Conservation (phyloP, 2,329 filamentous ascomycete species). For the Pseudocercospora musae region DNA sequence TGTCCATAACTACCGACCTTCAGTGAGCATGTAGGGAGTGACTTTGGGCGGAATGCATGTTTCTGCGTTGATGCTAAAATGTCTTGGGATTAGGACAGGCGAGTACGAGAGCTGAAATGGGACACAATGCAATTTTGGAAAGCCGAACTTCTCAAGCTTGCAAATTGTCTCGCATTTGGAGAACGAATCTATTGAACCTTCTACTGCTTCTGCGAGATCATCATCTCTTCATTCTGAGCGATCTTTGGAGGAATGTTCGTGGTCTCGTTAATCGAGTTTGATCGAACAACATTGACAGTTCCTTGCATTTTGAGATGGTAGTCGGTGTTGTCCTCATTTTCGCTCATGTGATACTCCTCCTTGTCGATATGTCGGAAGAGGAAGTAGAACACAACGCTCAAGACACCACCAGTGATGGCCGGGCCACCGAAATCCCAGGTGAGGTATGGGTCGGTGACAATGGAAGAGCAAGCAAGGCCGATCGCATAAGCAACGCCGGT, state of each 20-base stretch:
- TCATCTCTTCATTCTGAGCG: constrained; percentile 15
- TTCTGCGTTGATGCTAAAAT: too few relatives aligned
- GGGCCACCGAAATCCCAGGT: constrained; percentile 51
- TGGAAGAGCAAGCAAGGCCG: constrained; percentile 38
- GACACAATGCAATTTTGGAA: too few relatives aligned
- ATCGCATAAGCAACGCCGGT: constrained; percentile 41
- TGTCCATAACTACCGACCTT: too few relatives aligned
- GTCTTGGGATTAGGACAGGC: too few relatives aligned
- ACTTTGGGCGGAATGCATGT: too few relatives aligned
- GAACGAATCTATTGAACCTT: too few relatives aligned
- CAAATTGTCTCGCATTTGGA: too few relatives aligned
- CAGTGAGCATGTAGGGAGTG: too few relatives aligned
- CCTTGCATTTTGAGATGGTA: constrained; percentile 11
- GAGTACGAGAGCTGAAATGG: too few relatives aligned
- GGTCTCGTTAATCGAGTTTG: constrained; percentile 13
- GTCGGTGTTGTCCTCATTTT: constrained; percentile 13
- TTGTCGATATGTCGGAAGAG: constrained; percentile 44
- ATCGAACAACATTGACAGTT: constrained; percentile 5
- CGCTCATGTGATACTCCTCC: constrained; percentile 27
- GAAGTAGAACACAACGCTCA: constrained; percentile 50
- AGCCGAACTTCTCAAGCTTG: too few relatives aligned
- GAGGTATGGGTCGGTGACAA: constrained; percentile 47
- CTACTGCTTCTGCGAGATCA: constrained; percentile 17
- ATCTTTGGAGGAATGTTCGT: constrained; percentile 9
- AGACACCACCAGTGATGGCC: constrained; percentile 47